These are phyloP conservation scores for Lachancea dasiensis DNA, from an alignment of 805 yeast genomes.

Conservation along the genomic window DNA sequence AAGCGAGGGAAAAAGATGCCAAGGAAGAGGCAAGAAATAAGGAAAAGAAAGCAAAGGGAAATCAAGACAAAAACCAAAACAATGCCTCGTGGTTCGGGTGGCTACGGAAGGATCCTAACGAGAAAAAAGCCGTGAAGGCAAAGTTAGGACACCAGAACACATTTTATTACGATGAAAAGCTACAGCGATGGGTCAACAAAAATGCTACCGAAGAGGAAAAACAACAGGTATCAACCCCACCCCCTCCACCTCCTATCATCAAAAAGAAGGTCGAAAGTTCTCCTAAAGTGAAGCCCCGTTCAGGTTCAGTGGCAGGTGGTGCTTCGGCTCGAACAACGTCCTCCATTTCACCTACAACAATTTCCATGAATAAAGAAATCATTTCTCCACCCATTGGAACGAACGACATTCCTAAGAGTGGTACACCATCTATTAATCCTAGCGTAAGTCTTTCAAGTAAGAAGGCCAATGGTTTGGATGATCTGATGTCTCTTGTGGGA, in stretches of 20 bases:
- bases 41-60: slow-evolving; percentile 19
- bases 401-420: slow-evolving; percentile 8
- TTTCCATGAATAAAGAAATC: slow-evolving; percentile 33
- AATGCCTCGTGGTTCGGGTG: slow-evolving; percentile 51
- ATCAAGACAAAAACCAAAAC: slow-evolving; percentile 13
- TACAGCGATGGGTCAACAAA: slow-evolving; percentile 81
- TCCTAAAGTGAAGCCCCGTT: slow-evolving; percentile 36
- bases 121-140: slow-evolving; percentile 74
- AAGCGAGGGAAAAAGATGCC: slow-evolving; percentile 20
- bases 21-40: slow-evolving; percentile 22
- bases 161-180: slow-evolving; percentile 75
- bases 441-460: slow-evolving; percentile 28
- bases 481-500: slow-evolving; percentile 37
- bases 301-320: slow-evolving; percentile 28
- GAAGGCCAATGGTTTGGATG: slow-evolving; percentile 42
- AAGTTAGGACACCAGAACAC: slow-evolving; percentile 75
- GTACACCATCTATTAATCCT: slow-evolving; percentile 7
- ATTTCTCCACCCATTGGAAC: slow-evolving; percentile 11
- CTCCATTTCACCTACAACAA: slow-evolving; percentile 32
- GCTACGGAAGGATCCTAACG: slow-evolving; percentile 54
- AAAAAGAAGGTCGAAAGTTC: slow-evolving; percentile 32
- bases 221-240: slow-evolving; percentile 46
- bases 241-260: slow-evolving; percentile 61
- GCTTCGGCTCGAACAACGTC: slow-evolving; percentile 30
- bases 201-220: slow-evolving; percentile 63